Evolutionary conservation across 2,329 filamentous ascomycete genomes (phyloP), one percentile per base, ranked within the genome.

Genomic region (Thermochaetoides dissita): DNA sequence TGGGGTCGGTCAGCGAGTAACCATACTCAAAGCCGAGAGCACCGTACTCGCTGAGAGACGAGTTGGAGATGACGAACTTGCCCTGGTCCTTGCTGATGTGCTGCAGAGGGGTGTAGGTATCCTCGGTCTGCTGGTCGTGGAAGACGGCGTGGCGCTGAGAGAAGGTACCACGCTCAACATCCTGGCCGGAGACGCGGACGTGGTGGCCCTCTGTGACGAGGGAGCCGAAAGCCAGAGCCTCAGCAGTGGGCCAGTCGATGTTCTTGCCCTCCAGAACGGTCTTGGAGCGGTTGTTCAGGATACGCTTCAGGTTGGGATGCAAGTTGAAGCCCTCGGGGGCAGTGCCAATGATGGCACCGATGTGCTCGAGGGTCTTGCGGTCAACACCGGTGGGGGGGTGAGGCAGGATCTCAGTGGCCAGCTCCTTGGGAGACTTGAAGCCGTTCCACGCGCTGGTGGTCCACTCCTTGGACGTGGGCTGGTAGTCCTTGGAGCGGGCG

Each of bases 91-190:
- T 79, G 68, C 79, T 81, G 53, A 98, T 67, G 63, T 95, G 68
- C 68, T 94, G 84, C 44, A 98, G 72, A 45, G 91, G 89, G 9
- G 87, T 96, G 67, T 93, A 94, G 6, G 88, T 94, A 53, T 75
- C 74, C 68, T 98, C 91, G 41, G 69, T 93, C 64, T 93, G 87
- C 68, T 98, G 91, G 68, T 98, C 91, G 65, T 98, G 91, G 62
- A 98, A 81, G 47, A 98, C 89, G 47, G 89, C 80, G 64, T 98
- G 91, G 56, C 91, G 84, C 69, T 98, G 91, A 37, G 91, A 96
- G 72, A 98, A 98, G 47, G 91, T 98, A 67, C 91, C 91, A 76
- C 91, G 87, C 74, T 98, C 91, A 48, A 98, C 91, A 69, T 98
- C 91, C 71, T 98, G 91, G 53, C 91, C 91, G 47, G 91, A 96